Conservation (phyloP, 192 early-diverging fungal genomes). For the Paraglomus occultum region DNA sequence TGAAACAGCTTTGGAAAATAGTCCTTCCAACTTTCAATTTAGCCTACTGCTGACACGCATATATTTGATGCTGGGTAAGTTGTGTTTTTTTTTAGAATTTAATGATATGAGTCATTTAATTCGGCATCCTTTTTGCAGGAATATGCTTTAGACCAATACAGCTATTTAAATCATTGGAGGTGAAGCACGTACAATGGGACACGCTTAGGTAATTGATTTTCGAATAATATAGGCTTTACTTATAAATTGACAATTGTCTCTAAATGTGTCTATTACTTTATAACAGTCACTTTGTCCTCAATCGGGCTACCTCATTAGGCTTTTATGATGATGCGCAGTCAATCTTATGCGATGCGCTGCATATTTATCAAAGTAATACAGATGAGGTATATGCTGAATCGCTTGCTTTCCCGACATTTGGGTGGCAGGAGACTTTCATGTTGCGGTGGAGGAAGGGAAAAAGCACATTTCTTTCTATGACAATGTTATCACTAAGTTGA, state of each 20-base stretch:
- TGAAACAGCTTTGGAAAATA: conserved; percentile 71
- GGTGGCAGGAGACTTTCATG: neutral
- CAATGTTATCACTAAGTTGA: neutral
- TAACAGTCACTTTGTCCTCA: conserved; percentile 63
- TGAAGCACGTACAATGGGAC: conserved; percentile 93
- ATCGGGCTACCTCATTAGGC: conserved; percentile 55
- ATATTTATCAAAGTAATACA: conserved; percentile 76
- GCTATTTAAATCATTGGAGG: conserved; percentile 70
- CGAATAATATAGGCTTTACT: conserved; percentile 30
- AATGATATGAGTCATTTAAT: neutral
- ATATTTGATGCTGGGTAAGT: conserved; percentile 68
- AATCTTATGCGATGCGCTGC: conserved; percentile 57
- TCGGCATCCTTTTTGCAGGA: conserved; percentile 35
- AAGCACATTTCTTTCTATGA: neutral
- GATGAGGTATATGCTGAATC: conserved; percentile 53
- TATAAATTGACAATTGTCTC: conserved; percentile 33
- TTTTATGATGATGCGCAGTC: conserved; percentile 49
- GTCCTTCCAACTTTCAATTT: conserved; percentile 81
- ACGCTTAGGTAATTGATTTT: conserved; percentile 63
- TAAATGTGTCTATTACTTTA: neutral
- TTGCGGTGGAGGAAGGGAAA: neutral
- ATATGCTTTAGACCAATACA: conserved; percentile 57
- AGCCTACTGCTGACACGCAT: conserved; percentile 85
- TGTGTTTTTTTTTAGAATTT: neutral
- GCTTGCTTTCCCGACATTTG: neutral